Evolutionary conservation across 371 early-diverging fungal genomes (phyloP).

Genomic region (Circinella minor): DNA sequence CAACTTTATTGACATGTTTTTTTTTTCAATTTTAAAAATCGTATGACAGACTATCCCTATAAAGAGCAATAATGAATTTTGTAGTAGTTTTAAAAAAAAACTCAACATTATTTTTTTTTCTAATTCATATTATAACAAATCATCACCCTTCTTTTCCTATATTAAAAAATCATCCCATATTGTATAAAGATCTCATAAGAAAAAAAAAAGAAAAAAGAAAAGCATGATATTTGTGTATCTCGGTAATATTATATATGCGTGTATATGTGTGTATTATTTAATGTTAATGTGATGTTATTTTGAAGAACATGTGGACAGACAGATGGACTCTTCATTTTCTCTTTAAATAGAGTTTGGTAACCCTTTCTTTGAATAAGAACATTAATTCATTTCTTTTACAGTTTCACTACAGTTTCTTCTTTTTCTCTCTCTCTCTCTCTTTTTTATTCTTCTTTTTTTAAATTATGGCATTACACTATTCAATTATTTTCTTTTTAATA

Average conservation of each 20-base stretch:
- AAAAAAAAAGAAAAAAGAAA: not conserved
- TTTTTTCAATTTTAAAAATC: not conserved
- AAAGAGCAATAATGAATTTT: not conserved
- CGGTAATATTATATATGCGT: not conserved
- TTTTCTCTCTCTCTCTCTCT: not conserved
- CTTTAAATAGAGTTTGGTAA: too few species aligned
- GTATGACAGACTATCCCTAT: conserved; percentile 6
- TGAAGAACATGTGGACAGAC: not conserved
- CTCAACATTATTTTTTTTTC: too few species aligned
- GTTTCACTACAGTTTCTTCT: too few species aligned
- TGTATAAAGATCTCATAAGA: not conserved
- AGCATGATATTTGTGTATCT: not conserved
- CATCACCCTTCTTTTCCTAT: not conserved
- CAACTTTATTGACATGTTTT: not conserved
- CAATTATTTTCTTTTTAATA: conserved; percentile 21
- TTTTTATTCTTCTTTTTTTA: not conserved
- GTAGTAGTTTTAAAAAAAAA: too few species aligned
- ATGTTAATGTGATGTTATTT: too few species aligned
- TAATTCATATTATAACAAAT: too few species aligned
- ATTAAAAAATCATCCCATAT: not conserved
- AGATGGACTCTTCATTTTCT: too few species aligned
- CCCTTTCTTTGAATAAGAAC: not conserved
- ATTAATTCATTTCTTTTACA: too few species aligned
- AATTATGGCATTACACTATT: conserved; percentile 15
- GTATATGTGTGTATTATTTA: too few species aligned